A percentile compares a stretch with the other conserved stretches of the same genome.
These are phyloP conservation scores for Penicillium sumatraense DNA, from an alignment of 2,329 filamentous ascomycete species.

Conservation along the genomic window DNA sequence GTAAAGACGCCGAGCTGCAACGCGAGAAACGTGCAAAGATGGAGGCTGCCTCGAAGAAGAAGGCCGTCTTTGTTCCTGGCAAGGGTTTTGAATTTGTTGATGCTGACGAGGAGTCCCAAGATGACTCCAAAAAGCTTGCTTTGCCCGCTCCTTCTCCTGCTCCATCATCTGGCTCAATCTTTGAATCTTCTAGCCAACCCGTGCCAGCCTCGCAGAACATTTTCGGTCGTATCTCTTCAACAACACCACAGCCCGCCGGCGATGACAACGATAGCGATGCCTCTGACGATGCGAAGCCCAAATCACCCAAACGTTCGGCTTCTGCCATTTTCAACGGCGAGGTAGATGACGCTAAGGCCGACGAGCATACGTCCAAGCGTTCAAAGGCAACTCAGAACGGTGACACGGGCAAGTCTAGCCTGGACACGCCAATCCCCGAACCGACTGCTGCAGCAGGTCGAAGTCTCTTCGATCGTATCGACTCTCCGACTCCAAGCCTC, in stretches of 20 bases:
- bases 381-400: constrained; percentile 22
- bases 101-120: constrained; percentile 18
- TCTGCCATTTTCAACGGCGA: constrained; percentile 28
- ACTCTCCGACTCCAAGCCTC: constrained; percentile 16
- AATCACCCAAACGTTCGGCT: constrained; percentile 20
- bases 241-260: constrained; percentile 28
- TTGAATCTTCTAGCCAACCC: constrained; percentile 33
- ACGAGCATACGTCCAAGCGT: constrained; percentile 21
- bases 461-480: constrained; percentile 43
- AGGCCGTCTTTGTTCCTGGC: constrained; percentile 36
- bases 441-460: constrained; percentile 31
- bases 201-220: constrained; percentile 38
- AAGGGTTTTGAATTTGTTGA: constrained; percentile 40
- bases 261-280: constrained; percentile 33
- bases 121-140: constrained; percentile 7
- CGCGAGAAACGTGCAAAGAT: constrained; percentile 50
- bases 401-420: constrained; percentile 18
- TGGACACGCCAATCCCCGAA: constrained; percentile 16
- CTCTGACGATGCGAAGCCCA: constrained; percentile 19
- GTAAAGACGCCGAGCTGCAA: constrained; percentile 51
- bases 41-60: constrained; percentile 41
- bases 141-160: constrained; percentile 7
- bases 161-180: constrained; percentile 30
- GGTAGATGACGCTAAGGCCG: constrained; percentile 28
- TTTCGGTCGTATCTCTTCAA: constrained; percentile 42